Evolutionary conservation across 1,284 basidiomycete genomes (phyloP).

Genomic region (Tylopilus sp.): DNA sequence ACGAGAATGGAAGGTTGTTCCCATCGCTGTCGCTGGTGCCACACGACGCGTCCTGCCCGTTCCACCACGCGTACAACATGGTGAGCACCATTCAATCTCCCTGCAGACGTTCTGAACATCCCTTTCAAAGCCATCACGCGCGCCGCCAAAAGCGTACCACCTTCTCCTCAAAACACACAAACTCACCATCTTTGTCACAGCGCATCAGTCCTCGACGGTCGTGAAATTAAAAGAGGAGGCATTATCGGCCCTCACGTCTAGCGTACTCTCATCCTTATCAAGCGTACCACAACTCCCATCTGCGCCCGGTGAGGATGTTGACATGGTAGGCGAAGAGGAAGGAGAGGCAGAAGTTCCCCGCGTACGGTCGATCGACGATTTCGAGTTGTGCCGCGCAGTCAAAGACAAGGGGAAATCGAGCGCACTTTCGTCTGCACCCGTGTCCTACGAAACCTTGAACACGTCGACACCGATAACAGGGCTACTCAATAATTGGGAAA

Average conservation of each 20-base stretch:
- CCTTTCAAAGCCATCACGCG: constrained; percentile 38
- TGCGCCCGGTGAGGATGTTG: constrained; percentile 22
- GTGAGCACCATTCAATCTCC: constrained; percentile 14
- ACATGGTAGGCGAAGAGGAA: constrained; percentile 18
- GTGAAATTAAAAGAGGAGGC: constrained; percentile 57
- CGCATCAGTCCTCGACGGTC: constrained; percentile 51
- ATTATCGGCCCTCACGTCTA: constrained; percentile 54
- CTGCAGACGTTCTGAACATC: not conserved
- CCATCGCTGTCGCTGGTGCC: constrained; percentile 14
- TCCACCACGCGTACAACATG: constrained; percentile 16
- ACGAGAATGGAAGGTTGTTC: constrained; percentile 26
- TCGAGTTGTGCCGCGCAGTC: constrained; percentile 57
- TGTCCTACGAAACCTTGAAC: constrained; percentile 48
- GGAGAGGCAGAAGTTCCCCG: constrained; percentile 41
- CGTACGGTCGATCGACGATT: constrained; percentile 48
- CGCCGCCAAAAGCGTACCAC: constrained; percentile 56
- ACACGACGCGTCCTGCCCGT: not conserved
- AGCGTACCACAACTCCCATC: constrained; percentile 17
- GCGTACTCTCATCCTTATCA: constrained; percentile 32
- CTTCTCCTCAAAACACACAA: constrained; percentile 68
- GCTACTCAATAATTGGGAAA: constrained; percentile 58
- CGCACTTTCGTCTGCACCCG: constrained; percentile 23
- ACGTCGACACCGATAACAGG: constrained; percentile 47
- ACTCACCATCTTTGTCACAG: constrained; percentile 58
- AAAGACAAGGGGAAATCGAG: constrained; percentile 49